Base-by-base conservation (phyloP, 495 filamentous ascomycete genomes). In the Hypoxylon lienhwacheense region DNA sequence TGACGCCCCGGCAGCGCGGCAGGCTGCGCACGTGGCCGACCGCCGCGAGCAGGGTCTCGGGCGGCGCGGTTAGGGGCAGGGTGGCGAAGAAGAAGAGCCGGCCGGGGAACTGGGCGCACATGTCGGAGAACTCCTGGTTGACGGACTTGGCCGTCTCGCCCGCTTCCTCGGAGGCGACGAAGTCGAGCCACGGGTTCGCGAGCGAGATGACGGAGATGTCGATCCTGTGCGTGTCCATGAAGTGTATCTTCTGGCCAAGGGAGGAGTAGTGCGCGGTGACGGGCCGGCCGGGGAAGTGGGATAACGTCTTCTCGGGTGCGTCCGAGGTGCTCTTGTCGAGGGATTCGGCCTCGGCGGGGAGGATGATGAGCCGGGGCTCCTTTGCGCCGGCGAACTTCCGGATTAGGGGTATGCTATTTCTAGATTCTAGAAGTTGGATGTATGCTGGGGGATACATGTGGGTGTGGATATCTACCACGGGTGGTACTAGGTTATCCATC, bases 131-230 rank as follows among this genome's bases (percentile, higher is more conserved):
- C 32, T 91, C 87, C 56, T 87, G 73, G 70, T 96, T 97, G 67
- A 95, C 82, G 3, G 67, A 71, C 25, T 74, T 51, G 0, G 90
- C 87, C 49, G 82, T 80, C 32, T 71, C 65, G 8, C 77, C 79
- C 2, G 87, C 87, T 49, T 86, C 81, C 15, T 70, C 58, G 0
- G 83, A 59, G 0, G 80, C 73, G 0, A 96, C 73, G 65, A 96
- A 96, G 68, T 96, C 92, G 1, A 97, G 81, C 92, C 92, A 97
- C 1, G 92, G 92, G 66, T 97, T 97, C 16, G 92, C 92, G 33
- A 96, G 85, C 0, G 87, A 91, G 65, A 97, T 82, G 6, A 96
- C 85, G 12, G 89, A 95, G 45, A 83, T 83, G 64, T 86, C 80
- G 63, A 97, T 96, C 17, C 70, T 67, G 65, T 97, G 92, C 5